phyloP scores from a whole-genome alignment of 805 yeast genomes.

The Metschnikowia noctiluminum region DNA sequence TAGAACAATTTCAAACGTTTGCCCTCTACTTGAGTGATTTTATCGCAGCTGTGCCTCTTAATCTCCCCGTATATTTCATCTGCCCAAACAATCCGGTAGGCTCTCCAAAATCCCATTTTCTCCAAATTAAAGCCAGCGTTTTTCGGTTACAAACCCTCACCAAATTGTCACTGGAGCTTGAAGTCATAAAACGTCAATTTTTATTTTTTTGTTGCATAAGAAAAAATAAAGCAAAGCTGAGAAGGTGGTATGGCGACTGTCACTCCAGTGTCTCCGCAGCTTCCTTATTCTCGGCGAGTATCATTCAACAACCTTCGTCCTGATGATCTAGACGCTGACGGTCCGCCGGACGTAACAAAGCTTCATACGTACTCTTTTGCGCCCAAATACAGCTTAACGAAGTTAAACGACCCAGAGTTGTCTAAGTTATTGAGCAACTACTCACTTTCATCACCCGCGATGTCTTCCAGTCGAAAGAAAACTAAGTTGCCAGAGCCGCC shows the following conservation, averaged over 20 bases:
- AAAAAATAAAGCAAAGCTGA: no score
- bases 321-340: constrained; percentile 12
- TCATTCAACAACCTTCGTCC: constrained; percentile 44
- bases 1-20: no score
- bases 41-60: background rate
- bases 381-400: background rate
- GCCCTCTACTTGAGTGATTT: background rate
- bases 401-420: constrained; percentile 1
- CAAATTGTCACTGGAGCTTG: no score
- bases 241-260: constrained; percentile 5
- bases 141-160: no score
- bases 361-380: constrained; percentile 8
- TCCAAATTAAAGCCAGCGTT: background rate
- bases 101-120: background rate
- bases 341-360: constrained; percentile 3
- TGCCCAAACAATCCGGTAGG: background rate
- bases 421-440: constrained; percentile 19
- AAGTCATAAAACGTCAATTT: no score
- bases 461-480: constrained; percentile 16
- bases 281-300: constrained; percentile 33
- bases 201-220: no score
- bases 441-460: constrained; percentile 9
- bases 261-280: constrained; percentile 1
- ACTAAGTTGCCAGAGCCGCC: constrained; percentile 31
- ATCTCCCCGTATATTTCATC: background rate